phyloP scores from a whole-genome alignment of 2,329 filamentous ascomycete species.

The Leptographium wingfieldii region DNA sequence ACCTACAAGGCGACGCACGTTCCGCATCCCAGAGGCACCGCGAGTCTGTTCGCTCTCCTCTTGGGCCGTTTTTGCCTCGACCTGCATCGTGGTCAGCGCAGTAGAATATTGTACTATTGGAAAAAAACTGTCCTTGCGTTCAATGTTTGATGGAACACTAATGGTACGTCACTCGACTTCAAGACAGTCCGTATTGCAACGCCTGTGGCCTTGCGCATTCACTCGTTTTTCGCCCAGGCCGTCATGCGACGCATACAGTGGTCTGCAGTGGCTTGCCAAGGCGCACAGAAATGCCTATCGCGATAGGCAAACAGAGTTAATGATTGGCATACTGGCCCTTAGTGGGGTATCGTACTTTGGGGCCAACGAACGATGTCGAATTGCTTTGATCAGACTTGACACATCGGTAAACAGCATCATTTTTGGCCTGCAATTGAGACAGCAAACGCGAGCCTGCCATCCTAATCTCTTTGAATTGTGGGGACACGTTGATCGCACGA shows the following conservation, averaged over 20 bases:
- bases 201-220: slow-evolving; percentile 24
- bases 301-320: background rate
- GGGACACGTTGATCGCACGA: no score
- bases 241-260: slow-evolving; percentile 7
- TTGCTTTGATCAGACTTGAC: no score
- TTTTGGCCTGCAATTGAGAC: no score
- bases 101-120: slow-evolving; percentile 30
- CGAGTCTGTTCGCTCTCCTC: slow-evolving; percentile 30
- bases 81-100: slow-evolving; percentile 27
- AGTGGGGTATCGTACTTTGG: background rate
- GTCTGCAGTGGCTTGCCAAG: background rate
- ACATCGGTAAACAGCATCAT: no score
- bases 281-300: background rate
- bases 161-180: slow-evolving; percentile 9
- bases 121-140: slow-evolving; percentile 18
- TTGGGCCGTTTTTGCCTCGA: slow-evolving; percentile 30
- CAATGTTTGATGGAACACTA: slow-evolving; percentile 9
- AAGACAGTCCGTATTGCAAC: slow-evolving; percentile 16
- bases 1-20: slow-evolving; percentile 9
- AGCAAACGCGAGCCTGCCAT: no score
- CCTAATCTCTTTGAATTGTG: no score
- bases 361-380: no score
- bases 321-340: background rate
- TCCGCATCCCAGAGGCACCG: slow-evolving; percentile 26
- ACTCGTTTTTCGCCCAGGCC: slow-evolving; percentile 28